Evolutionary conservation across 192 early-diverging fungal genomes (phyloP), one percentile per base, ranked within the genome.

Genomic region (Lunasporangiospora selenospora): DNA sequence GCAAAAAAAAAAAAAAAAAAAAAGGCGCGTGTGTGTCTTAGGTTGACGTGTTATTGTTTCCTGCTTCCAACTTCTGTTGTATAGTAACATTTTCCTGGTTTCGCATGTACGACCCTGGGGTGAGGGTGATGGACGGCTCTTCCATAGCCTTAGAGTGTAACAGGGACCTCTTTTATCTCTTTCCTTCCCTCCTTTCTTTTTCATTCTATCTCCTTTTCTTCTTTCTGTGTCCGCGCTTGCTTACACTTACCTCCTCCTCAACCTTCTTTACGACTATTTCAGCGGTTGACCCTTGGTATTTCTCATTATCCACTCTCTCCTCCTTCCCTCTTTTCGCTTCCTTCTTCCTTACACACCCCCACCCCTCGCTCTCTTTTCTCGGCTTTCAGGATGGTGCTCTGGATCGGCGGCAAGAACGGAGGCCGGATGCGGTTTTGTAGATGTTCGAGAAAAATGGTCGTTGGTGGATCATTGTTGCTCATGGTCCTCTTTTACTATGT

Each of bases 401-500:
- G 54, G 55, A 34, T 52, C 15, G 26, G 48, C 7, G 39, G 55
- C 26, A n/a, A n/a, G n/a, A 42, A 33, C 19, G 30, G 55, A 32
- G 65, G 48, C 6, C 47, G 40, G 38, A 16, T 23, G 0, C n/a
- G 45, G 3, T 36, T 56, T 16, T 18, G 31, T 37, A 6, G 45
- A 7, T 16, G 11, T 5, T 53, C 66, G 16, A 70, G 61, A 23
- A 41, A 53, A 7, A 55, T 43, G 24, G n/a, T 61, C 29, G 16
- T 61, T 2, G 37, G 66, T 12, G 58, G 52, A 37, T 70, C 52
- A 10, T 36, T 70, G 6, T 33, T 70, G 7, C 2, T 61, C 13
- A 32, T 70, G 32, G 16, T 48, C 13, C 32, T 61, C 7, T 37
- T 61, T 21, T 70, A 54, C 9, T 70, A 61, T 36, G 50, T 50